Evolutionary conservation across 2,329 filamentous ascomycete species (phyloP).

Genomic region (Rosellinia necatrix): DNA sequence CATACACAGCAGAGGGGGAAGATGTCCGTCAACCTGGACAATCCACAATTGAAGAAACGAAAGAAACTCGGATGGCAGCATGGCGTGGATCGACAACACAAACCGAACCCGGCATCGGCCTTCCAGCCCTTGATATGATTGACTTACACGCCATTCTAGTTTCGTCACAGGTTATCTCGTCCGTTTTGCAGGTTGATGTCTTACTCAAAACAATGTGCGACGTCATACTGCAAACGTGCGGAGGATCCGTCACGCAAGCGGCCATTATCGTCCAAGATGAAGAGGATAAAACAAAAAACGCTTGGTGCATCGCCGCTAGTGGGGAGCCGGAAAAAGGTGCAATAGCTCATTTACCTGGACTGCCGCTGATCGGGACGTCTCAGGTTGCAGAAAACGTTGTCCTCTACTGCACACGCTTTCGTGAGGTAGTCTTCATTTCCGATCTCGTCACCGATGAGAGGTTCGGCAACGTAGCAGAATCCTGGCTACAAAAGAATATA

Average conservation of each 20-base stretch:
- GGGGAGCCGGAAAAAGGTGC: slow-evolving; percentile 73
- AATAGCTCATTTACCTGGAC: slow-evolving; percentile 66
- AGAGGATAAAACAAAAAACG: slow-evolving; percentile 53
- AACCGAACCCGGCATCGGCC: slow-evolving; percentile 61
- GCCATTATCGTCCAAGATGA: slow-evolving; percentile 76
- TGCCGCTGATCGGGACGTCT: slow-evolving; percentile 67
- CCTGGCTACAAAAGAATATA: slow-evolving; percentile 71
- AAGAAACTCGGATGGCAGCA: slow-evolving; percentile 64
- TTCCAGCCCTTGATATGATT: slow-evolving; percentile 81
- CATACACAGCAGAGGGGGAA: slow-evolving; percentile 54
- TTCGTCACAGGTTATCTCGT: slow-evolving; percentile 79
- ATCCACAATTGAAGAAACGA: slow-evolving; percentile 52
- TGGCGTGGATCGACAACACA: slow-evolving; percentile 67
- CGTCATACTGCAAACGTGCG: slow-evolving; percentile 78
- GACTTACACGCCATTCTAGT: slow-evolving; percentile 79
- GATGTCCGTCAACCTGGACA: slow-evolving; percentile 50
- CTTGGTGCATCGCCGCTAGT: slow-evolving; percentile 75
- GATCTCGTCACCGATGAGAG: slow-evolving; percentile 77
- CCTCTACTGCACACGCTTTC: slow-evolving; percentile 76
- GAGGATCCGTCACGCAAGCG: slow-evolving; percentile 69
- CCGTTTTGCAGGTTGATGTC: slow-evolving; percentile 74
- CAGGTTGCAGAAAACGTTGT: slow-evolving; percentile 78
- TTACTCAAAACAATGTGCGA: slow-evolving; percentile 81
- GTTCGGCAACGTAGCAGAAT: slow-evolving; percentile 74
- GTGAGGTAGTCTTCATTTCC: slow-evolving; percentile 74